These are phyloP conservation scores for Taphrina wiesneri DNA, from an alignment of 1,139 yeast genomes.

Conservation along the genomic window DNA sequence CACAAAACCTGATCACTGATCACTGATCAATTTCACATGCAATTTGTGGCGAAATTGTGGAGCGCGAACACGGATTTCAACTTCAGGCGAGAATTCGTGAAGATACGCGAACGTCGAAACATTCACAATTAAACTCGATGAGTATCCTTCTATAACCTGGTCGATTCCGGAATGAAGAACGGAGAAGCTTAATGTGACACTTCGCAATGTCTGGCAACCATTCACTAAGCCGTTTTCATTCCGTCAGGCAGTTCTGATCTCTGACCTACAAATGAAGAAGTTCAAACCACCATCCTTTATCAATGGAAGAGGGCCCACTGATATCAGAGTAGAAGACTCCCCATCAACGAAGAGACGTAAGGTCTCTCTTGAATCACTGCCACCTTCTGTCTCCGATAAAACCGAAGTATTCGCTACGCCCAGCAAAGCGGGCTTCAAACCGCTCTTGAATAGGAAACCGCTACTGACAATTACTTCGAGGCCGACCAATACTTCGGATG, in stretches of 20 bases:
- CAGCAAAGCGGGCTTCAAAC: background rate
- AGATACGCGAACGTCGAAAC: background rate
- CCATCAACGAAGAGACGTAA: background rate
- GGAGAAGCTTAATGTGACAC: too few relatives aligned
- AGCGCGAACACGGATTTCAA: background rate
- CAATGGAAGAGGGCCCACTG: slow-evolving; percentile 8
- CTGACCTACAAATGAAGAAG: slow-evolving; percentile 4
- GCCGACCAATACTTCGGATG: background rate
- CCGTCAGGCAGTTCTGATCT: too few relatives aligned
- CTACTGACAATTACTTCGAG: slow-evolving; percentile 18
- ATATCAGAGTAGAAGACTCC: background rate
- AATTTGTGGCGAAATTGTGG: slow-evolving; percentile 6
- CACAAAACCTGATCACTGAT: background rate
- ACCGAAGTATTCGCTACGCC: background rate
- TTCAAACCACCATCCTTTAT: slow-evolving; percentile 22
- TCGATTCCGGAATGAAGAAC: too few relatives aligned
- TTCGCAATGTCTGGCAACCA: too few relatives aligned
- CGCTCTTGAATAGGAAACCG: background rate
- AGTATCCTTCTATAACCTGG: too few relatives aligned
- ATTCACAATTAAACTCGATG: too few relatives aligned
- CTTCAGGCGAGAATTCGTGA: background rate
- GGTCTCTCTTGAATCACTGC: background rate
- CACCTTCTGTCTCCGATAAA: background rate
- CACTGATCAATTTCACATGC: background rate
- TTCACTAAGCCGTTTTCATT: too few relatives aligned